Evolutionary conservation across 306 rosid genomes (phyloP).

Genomic region (Betula pendula): DNA sequence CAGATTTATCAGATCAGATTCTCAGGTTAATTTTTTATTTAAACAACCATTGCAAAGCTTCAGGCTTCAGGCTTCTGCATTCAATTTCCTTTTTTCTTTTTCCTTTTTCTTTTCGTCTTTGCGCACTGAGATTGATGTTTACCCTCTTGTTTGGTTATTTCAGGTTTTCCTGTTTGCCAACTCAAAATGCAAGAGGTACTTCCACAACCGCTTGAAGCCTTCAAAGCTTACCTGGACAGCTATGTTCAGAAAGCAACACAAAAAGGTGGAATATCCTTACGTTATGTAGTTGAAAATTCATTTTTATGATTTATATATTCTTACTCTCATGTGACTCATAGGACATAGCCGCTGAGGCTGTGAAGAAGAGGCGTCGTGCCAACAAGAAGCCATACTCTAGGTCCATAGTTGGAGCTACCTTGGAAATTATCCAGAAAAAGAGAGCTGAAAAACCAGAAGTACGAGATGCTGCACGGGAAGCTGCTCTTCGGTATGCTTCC

Average conservation of each 20-base stretch:
- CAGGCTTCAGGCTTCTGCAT: not conserved
- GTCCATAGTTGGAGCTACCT: slow-evolving; percentile 66
- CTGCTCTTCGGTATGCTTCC: slow-evolving; percentile 62
- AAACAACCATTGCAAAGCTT: not conserved
- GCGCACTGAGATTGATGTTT: not conserved
- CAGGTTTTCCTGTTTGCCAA: slow-evolving; percentile 78
- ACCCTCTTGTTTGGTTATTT: not conserved
- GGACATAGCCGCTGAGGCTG: slow-evolving; percentile 78
- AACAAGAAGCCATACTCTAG: slow-evolving; percentile 73
- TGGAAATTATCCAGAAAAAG: slow-evolving; percentile 70
- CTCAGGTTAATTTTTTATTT: slow-evolving; percentile 55
- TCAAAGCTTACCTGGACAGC: slow-evolving; percentile 92
- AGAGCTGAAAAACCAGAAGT: slow-evolving; percentile 74
- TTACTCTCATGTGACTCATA: not conserved
- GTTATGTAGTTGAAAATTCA: not conserved
- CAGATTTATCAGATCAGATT: slow-evolving; percentile 77
- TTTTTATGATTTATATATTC: not conserved
- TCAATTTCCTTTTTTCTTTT: not conserved
- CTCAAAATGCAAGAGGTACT: slow-evolving; percentile 77
- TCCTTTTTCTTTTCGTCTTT: not conserved
- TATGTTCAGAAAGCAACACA: slow-evolving; percentile 84
- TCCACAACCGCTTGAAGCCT: slow-evolving; percentile 79
- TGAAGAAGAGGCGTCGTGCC: slow-evolving; percentile 67
- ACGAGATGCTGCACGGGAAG: slow-evolving; percentile 81
- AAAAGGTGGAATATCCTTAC: slow-evolving; percentile 49